These are phyloP conservation scores for Porphyrellus sp. DNA, from an alignment of 1,284 basidiomycete species.

Conservation along the genomic window DNA sequence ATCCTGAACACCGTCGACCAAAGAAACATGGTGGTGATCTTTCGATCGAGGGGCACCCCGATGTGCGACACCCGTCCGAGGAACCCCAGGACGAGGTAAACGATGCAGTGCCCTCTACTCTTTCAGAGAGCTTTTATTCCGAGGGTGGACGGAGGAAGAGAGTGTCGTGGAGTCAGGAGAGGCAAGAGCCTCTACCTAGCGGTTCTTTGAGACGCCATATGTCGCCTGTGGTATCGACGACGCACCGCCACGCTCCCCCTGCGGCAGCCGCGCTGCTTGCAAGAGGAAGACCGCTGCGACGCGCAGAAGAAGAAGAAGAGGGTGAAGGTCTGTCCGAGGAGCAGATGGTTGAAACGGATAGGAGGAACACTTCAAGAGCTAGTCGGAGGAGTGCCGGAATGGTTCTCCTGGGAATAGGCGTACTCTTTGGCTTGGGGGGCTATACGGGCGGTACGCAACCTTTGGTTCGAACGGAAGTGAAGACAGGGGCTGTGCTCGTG, in stretches of 20 bases:
- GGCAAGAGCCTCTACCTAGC: conserved; percentile 38
- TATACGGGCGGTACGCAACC: conserved; percentile 37
- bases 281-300: conserved; percentile 48
- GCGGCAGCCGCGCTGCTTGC: conserved; percentile 23
- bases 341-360: conserved; percentile 28
- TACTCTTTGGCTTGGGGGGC: conserved; percentile 63
- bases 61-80: conserved; percentile 13
- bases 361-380: conserved; percentile 50
- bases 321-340: conserved; percentile 16
- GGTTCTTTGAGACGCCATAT: conserved; percentile 40
- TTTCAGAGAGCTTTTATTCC: conserved; percentile 71
- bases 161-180: conserved; percentile 67
- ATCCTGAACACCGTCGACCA: conserved; percentile 25
- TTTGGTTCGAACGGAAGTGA: conserved; percentile 25
- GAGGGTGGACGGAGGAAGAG: conserved; percentile 57
- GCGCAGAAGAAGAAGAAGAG: conserved; percentile 34
- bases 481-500: conserved; percentile 36
- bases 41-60: conserved; percentile 22
- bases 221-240: conserved; percentile 31
- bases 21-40: conserved; percentile 21
- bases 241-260: conserved; percentile 33
- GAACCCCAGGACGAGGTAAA: conserved; percentile 50
- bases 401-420: conserved; percentile 70
- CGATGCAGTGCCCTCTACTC: conserved; percentile 49
- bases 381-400: conserved; percentile 64